phyloP scores from a whole-genome alignment of 306 rosid genomes.

The Rubus idaeus region DNA sequence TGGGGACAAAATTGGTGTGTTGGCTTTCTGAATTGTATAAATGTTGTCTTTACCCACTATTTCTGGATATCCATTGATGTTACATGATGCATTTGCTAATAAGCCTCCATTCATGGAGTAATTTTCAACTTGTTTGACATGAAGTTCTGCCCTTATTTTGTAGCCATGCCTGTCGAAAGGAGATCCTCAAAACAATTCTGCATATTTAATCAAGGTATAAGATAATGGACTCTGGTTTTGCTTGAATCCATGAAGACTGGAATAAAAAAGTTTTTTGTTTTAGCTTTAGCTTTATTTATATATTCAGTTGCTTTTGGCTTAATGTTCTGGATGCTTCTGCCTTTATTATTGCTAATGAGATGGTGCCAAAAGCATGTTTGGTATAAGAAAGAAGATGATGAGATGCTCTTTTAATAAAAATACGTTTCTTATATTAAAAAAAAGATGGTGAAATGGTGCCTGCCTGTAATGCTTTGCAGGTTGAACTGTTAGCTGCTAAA shows the following conservation, averaged over 20 bases:
- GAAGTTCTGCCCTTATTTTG: conserved; percentile 88
- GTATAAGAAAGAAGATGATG: background rate
- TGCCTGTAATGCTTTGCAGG: conserved; percentile 46
- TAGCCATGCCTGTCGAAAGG: conserved; percentile 62
- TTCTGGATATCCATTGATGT: background rate
- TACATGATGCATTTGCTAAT: conserved; percentile 9
- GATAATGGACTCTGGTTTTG: conserved; percentile 23
- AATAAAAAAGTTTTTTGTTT: conserved; percentile 6
- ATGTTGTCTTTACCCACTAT: conserved; percentile 7
- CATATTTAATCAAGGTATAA: conserved; percentile 76
- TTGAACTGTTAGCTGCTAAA: conserved; percentile 96
- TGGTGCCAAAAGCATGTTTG: background rate
- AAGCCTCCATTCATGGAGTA: conserved; percentile 39
- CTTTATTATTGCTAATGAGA: background rate
- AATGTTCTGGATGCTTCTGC: conserved; percentile 9
- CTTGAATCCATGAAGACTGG: conserved; percentile 10
- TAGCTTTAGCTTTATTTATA: background rate
- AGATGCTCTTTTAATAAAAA: background rate
- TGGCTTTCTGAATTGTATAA: background rate
- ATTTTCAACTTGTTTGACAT: conserved; percentile 75
- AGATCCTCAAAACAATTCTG: conserved; percentile 61
- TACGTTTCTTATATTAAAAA: no score
- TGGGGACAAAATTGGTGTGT: background rate
- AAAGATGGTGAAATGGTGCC: background rate
- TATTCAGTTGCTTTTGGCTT: conserved; percentile 2